A percentile compares a stretch with the other conserved stretches of the same genome.
Evolutionary conservation across 345 rosid genomes (phyloP).

Genomic region (Salix caprea): DNA sequence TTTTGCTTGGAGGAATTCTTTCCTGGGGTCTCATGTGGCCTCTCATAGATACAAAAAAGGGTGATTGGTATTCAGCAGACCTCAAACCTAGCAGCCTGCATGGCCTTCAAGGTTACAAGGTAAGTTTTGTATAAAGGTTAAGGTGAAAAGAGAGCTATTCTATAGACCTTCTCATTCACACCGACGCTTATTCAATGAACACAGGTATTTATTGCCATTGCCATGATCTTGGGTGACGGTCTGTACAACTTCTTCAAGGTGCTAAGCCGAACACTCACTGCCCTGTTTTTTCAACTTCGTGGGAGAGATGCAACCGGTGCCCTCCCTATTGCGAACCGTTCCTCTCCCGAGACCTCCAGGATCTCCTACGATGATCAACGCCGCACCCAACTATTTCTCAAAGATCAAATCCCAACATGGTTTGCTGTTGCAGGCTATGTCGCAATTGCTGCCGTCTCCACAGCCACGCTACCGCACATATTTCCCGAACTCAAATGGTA

Average conservation of each 20-base stretch:
- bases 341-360: not conserved
- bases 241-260: constrained; percentile 31
- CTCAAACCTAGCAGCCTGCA: constrained; percentile 5
- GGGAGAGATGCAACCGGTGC: not conserved
- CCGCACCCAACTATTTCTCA: constrained; percentile 33
- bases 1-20: constrained; percentile 27
- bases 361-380: constrained; percentile 14
- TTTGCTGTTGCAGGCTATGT: constrained; percentile 42
- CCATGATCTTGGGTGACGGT: constrained; percentile 32
- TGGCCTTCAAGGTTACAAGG: constrained; percentile 33
- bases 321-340: constrained; percentile 9
- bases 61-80: constrained; percentile 23
- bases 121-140: not conserved
- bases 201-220: constrained; percentile 32
- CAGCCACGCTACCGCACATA: constrained; percentile 37
- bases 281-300: constrained; percentile 13
- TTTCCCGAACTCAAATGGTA: constrained; percentile 52
- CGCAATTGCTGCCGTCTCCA: constrained; percentile 36
- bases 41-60: constrained; percentile 18
- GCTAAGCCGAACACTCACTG: constrained; percentile 15
- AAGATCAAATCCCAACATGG: constrained; percentile 51
- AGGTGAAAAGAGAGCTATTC: not conserved
- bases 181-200: not conserved
- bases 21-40: constrained; percentile 41
- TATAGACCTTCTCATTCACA: not conserved